Evolutionary conservation across 148 eudicot genomes (phyloP).

Genomic region (Mesembryanthemum crystallinum): DNA sequence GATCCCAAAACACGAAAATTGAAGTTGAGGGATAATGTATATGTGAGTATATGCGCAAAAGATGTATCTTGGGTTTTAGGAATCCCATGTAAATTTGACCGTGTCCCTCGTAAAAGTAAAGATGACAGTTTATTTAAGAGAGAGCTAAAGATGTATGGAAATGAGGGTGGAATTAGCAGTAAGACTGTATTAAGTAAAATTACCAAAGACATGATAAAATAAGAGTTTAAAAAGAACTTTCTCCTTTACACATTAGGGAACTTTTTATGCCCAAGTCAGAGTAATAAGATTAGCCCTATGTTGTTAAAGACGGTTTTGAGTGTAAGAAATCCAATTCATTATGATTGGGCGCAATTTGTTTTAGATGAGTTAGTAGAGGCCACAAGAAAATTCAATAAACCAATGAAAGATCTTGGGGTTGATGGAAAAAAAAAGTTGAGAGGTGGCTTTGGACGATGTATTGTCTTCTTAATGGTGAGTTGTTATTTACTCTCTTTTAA

Average conservation of each 20-base stretch:
- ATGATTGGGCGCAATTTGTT: slow-evolving; percentile 3
- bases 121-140: background rate
- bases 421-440: no score
- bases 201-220: background rate
- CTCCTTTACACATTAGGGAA: background rate
- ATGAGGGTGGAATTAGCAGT: background rate
- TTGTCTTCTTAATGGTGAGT: background rate
- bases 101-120: background rate
- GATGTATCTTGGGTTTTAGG: background rate
- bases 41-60: background rate
- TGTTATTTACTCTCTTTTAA: no score
- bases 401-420: no score
- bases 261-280: background rate
- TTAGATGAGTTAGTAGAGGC: background rate
- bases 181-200: background rate
- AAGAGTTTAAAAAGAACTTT: background rate
- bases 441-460: background rate
- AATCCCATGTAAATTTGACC: background rate
- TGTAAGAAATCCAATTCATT: background rate
- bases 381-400: background rate
- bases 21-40: background rate
- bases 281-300: background rate
- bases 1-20: background rate
- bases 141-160: background rate
- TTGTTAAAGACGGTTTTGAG: background rate